phyloP scores from a whole-genome alignment of 768 basidiomycete species.

The Auriscalpium microsporum region DNA sequence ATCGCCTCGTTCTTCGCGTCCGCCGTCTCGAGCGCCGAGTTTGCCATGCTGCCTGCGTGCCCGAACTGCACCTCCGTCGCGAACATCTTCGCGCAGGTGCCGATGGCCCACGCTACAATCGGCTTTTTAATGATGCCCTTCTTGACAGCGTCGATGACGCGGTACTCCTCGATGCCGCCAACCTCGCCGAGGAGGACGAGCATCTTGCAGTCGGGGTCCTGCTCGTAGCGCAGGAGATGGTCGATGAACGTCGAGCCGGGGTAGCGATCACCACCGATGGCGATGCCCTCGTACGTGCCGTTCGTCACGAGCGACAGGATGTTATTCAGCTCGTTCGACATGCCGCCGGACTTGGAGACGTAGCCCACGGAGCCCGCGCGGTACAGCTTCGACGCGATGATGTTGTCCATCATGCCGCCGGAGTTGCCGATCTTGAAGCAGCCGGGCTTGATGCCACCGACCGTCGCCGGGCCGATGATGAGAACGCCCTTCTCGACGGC shows the following conservation, averaged over 20 bases:
- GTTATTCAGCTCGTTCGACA: conserved; percentile 99
- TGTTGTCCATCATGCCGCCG: conserved; percentile 99
- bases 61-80: conserved; percentile 99
- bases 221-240: conserved; percentile 95
- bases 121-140: conserved; percentile 92
- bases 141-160: conserved; percentile 97
- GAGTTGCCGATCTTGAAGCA: conserved; percentile 99
- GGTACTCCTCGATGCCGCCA: conserved; percentile 98
- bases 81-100: conserved; percentile 99
- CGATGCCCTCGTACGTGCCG: conserved; percentile 99
- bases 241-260: conserved; percentile 99
- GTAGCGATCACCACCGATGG: conserved; percentile 99
- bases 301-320: conserved; percentile 94
- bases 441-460: conserved; percentile 98
- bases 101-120: conserved; percentile 99
- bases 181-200: conserved; percentile 98
- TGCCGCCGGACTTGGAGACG: conserved; percentile 98
- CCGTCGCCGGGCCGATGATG: conserved; percentile 95
- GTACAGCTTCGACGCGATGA: conserved; percentile 97
- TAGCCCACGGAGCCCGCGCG: conserved; percentile 96
- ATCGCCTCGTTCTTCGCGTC: conserved; percentile 97
- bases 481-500: conserved; percentile 80
- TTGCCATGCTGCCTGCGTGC: conserved; percentile 96
- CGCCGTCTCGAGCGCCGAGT: conserved; percentile 95
- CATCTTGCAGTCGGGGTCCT: conserved; percentile 97